Percentiles rank a stretch among this genome's conserved stretches.
phyloP scores from a whole-genome alignment of 768 basidiomycete species.

The Suillus bovinus region DNA sequence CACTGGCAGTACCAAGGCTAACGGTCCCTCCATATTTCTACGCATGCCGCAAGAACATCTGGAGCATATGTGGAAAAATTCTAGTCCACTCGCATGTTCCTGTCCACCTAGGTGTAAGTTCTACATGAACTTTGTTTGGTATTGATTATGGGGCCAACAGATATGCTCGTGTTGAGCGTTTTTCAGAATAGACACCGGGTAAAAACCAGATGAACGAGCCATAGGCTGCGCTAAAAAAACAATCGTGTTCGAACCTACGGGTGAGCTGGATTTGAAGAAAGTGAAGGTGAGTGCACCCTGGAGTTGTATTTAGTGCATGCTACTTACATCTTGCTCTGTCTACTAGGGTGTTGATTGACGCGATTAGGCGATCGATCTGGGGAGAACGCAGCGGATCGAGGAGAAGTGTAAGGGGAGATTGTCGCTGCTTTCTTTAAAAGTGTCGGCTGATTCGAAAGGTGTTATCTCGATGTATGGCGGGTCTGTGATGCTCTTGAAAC shows the following conservation, averaged over 20 bases:
- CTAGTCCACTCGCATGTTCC: background rate
- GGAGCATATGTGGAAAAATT: slow-evolving; percentile 7
- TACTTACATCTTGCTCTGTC: background rate
- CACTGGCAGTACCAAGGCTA: slow-evolving; percentile 3
- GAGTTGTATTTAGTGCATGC: background rate
- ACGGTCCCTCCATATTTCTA: slow-evolving; percentile 12
- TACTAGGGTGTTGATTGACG: background rate
- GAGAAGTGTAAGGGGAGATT: background rate
- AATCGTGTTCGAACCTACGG: slow-evolving; percentile 25
- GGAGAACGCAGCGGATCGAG: slow-evolving; percentile 3
- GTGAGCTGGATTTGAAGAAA: slow-evolving; percentile 18
- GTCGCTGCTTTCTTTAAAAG: background rate
- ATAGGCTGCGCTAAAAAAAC: slow-evolving; percentile 26
- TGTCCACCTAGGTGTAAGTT: slow-evolving; percentile 9
- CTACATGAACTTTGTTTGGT: background rate
- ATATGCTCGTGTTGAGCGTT: slow-evolving; percentile 33
- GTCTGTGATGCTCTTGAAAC: background rate
- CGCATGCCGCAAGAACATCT: slow-evolving; percentile 15
- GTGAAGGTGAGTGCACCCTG: slow-evolving; percentile 26
- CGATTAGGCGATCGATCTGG: background rate
- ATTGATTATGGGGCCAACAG: slow-evolving; percentile 9
- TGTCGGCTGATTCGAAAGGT: background rate
- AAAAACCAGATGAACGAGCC: slow-evolving; percentile 30
- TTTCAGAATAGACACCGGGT: slow-evolving; percentile 28
- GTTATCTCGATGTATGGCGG: slow-evolving; percentile 21